Conservation (phyloP, 2,329 filamentous ascomycete species). For the Chaetomiaceae sp. region DNA sequence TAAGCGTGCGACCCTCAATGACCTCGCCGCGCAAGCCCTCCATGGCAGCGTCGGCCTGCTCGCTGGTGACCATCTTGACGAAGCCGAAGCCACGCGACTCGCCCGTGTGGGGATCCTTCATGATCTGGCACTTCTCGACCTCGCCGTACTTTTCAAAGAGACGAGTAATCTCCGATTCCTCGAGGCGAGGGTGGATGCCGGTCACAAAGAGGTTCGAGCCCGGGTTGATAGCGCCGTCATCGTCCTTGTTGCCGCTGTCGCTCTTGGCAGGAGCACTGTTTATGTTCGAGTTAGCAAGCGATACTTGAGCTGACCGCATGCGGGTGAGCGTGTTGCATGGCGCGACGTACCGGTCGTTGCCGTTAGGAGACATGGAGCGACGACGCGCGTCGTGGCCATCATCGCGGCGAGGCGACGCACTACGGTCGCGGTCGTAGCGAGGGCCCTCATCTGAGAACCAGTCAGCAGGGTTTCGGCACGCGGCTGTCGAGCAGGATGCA, state of each 20-base stretch:
- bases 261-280: conserved; percentile 43
- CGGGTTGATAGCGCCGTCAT: conserved; percentile 80
- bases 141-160: conserved; percentile 99
- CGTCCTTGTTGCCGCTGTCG: conserved; percentile 54
- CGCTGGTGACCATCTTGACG: conserved; percentile 95
- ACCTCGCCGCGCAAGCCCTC: conserved; percentile 93
- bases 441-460: conserved; percentile 52
- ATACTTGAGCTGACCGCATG: neutral
- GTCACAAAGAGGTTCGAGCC: conserved; percentile 99
- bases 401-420: conserved; percentile 62
- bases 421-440: conserved; percentile 63
- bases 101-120: conserved; percentile 97
- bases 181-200: conserved; percentile 89
- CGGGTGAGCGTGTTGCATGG: neutral
- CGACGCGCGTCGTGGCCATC: conserved; percentile 56
- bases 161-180: conserved; percentile 84
- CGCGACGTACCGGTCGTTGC: conserved; percentile 46
- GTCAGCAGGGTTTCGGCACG: conserved; percentile 15
- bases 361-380: conserved; percentile 58
- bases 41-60: conserved; percentile 94
- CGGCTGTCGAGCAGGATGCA: conserved; percentile 3
- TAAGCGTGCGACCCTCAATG: conserved; percentile 90
- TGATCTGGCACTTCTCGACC: conserved; percentile 99
- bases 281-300: conserved; percentile 8
- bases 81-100: conserved; percentile 98